Percentiles rank a stretch among this genome's conserved stretches.
phyloP scores from a whole-genome alignment of 2,329 filamentous ascomycete species.

The Diplodia seriata region DNA sequence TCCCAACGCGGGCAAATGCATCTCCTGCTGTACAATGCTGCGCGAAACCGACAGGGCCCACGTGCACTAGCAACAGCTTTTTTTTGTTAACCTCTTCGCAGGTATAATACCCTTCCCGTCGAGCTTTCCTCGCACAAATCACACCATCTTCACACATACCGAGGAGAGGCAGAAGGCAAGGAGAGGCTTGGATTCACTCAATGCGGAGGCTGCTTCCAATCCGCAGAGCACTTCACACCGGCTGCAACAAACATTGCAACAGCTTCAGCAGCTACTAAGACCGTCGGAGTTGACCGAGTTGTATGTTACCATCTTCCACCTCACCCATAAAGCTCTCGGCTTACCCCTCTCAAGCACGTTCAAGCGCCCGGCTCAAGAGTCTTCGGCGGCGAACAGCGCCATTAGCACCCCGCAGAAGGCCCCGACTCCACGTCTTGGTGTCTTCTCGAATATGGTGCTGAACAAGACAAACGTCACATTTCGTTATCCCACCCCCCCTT shows the following conservation, averaged over 20 bases:
- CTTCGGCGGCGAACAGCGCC: conserved; percentile 28
- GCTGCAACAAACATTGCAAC: conserved; percentile 73
- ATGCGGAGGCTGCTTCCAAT: conserved; percentile 67
- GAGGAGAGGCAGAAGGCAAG: conserved; percentile 59
- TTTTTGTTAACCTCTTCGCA: conserved; percentile 36
- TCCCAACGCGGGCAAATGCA: neutral
- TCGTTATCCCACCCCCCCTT: conserved; percentile 38
- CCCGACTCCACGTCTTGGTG: conserved; percentile 48
- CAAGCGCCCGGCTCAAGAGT: conserved; percentile 44
- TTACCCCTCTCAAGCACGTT: conserved; percentile 15
- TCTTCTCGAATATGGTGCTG: conserved; percentile 63
- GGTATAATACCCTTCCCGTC: conserved; percentile 56
- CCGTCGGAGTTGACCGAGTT: conserved; percentile 73
- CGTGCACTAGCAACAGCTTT: conserved; percentile 31
- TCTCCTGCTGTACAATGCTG: conserved; percentile 24
- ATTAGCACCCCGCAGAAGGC: conserved; percentile 8
- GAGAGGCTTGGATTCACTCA: conserved; percentile 69
- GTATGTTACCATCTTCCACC: conserved; percentile 53
- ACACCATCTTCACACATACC: conserved; percentile 45
- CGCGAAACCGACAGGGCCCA: neutral
- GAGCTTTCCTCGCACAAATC: conserved; percentile 49
- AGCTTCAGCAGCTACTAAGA: conserved; percentile 76
- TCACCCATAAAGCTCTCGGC: neutral
- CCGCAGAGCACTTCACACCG: conserved; percentile 67
- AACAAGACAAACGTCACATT: conserved; percentile 50